Evolutionary conservation across 176 grass and related monocot species (phyloP).

Genomic region (Bromus sterilis): DNA sequence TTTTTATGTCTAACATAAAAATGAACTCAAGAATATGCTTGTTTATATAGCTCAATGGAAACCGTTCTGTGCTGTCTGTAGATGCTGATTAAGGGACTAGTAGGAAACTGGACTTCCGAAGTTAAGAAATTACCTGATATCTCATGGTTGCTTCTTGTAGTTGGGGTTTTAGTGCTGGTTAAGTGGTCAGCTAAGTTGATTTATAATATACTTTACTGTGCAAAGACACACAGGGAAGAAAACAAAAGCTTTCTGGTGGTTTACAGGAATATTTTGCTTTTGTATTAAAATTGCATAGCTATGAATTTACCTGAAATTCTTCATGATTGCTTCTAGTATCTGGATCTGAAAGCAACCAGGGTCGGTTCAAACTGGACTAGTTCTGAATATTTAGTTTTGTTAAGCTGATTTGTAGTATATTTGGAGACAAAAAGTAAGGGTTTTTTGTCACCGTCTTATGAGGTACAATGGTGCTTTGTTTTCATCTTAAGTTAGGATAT

Average conservation of each 20-base stretch:
- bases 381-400: background rate
- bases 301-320: background rate
- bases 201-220: background rate
- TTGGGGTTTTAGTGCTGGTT: background rate
- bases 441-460: background rate
- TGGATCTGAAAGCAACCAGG: background rate
- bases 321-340: background rate
- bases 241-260: slow-evolving; percentile 4
- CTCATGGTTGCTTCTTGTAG: background rate
- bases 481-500: background rate
- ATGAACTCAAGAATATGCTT: background rate
- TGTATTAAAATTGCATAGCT: background rate
- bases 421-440: background rate
- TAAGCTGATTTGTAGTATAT: background rate
- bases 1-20: background rate
- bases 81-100: background rate
- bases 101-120: background rate
- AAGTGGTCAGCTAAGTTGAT: background rate
- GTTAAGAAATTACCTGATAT: background rate
- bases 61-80: background rate
- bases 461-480: background rate
- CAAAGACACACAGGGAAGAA: background rate
- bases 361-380: background rate
- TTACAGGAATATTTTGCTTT: slow-evolving; percentile 11
- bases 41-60: background rate